Evolutionary conservation across 78 protist species (phyloP), one percentile per base, ranked within the genome.

Genomic region (Speleostelium caveatum): DNA sequence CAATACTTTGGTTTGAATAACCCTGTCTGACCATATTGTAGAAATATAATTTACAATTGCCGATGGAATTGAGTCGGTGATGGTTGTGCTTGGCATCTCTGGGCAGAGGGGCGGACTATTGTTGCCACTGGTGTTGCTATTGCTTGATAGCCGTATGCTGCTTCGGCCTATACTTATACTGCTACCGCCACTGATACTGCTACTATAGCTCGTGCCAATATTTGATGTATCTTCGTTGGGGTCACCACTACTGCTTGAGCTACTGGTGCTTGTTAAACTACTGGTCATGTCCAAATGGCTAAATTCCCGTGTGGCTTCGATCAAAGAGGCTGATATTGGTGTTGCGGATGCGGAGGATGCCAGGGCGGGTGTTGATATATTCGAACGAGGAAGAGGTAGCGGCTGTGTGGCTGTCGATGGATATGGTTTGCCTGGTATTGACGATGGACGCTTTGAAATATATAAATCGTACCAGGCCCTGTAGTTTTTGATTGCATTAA

Each of bases 1-100:
- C 74, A 83, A 28, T 10, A 69, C 91, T 12, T 83, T 79, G 0
- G 77, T 38, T 69, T 83, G 91, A 24, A 83, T 75, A 17, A 83
- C 55, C 4, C 73, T 60, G 21, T 83, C 91, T 3, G 80, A 33
- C 91, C 91, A 83, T 17, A 83, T 71, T 6, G 41, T 69, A 8
- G 79, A 55, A 12, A 83, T 83, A 45, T 69, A 83, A n/a, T 83
- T 67, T 1, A 38, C 56, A 16, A 83, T 83, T 32, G 59, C 69
- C 17, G 79, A 49, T 22, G 91, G 91, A 4, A 83, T 69, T 3
- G 30, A 1, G 5, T 61, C 83, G 33, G 32, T 73, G 6, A 35
- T 5, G 19, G 32, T 21, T n/a, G n/a, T n/a, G n/a, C n/a, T n/a
- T n/a, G n/a, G n/a, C n/a, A n/a, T n/a, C n/a, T n/a, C n/a, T n/a